phyloP scores from a whole-genome alignment of 2,329 filamentous ascomycete genomes.

The Clarireedia homoeocarpa region DNA sequence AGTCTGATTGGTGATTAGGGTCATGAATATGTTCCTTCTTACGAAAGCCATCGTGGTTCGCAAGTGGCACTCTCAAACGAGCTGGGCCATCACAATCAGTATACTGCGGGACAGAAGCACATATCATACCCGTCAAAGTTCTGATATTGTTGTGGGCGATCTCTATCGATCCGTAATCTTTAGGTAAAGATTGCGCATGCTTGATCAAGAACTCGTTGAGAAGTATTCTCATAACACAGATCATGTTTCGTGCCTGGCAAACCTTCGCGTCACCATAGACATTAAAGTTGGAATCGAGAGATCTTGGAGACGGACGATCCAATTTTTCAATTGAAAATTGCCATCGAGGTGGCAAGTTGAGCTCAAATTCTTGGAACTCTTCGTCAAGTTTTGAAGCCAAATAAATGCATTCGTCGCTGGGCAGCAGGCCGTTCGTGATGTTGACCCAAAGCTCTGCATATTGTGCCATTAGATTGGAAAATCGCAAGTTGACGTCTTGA shows the following conservation, averaged over 20 bases:
- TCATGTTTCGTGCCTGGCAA: slow-evolving; percentile 8
- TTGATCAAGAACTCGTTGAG: slow-evolving; percentile 6
- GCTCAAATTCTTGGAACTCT: not conserved
- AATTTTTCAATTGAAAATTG: not conserved
- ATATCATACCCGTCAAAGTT: slow-evolving; percentile 2
- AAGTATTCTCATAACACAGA: slow-evolving; percentile 10
- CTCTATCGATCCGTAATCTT: not conserved
- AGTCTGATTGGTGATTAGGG: not conserved
- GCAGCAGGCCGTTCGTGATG: not conserved
- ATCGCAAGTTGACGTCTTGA: not conserved
- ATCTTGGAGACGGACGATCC: not conserved
- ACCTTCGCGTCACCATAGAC: slow-evolving; percentile 3
- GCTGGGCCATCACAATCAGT: slow-evolving; percentile 1
- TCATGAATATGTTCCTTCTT: not conserved
- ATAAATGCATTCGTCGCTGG: no score
- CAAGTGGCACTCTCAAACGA: not conserved
- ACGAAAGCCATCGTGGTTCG: not conserved
- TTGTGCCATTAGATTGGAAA: slow-evolving; percentile 6
- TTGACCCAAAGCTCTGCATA: slow-evolving; percentile 4
- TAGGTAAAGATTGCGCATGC: not conserved
- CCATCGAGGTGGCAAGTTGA: not conserved
- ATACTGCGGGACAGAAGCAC: slow-evolving; percentile 11
- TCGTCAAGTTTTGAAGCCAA: not conserved
- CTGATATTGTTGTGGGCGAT: not conserved
- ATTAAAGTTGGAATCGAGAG: slow-evolving; percentile 3